Conservation (phyloP, 2,329 filamentous ascomycete genomes). For the Dendryphion nanum region DNA sequence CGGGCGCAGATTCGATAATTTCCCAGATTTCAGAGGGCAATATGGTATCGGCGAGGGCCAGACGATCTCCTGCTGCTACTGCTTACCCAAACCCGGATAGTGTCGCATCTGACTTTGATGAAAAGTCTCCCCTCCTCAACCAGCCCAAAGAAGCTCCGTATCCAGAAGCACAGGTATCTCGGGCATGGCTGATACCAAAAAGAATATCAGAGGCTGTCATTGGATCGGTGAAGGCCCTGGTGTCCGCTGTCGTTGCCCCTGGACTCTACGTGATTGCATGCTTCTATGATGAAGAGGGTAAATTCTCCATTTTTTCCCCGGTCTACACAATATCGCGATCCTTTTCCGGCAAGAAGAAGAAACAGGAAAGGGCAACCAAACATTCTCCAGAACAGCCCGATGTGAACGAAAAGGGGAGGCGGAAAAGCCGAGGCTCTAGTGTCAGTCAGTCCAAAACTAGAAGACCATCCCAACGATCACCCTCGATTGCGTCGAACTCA, state of each 20-base stretch:
- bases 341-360: conserved; percentile 40
- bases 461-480: conserved; percentile 36
- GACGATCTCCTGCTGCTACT: conserved; percentile 8
- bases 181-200: conserved; percentile 58
- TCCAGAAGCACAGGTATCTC: conserved; percentile 35
- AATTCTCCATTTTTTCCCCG: conserved; percentile 75
- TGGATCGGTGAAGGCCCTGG: conserved; percentile 72
- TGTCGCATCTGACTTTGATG: conserved; percentile 48
- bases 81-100: conserved; percentile 25
- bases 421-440: conserved; percentile 28
- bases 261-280: conserved; percentile 79
- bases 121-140: conserved; percentile 68
- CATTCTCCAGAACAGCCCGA: conserved; percentile 22
- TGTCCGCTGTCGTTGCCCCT: conserved; percentile 76
- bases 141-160: conserved; percentile 23
- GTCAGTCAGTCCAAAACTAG: conserved; percentile 20
- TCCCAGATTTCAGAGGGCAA: conserved; percentile 29
- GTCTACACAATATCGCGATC: conserved; percentile 62
- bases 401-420: conserved; percentile 28
- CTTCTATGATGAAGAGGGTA: conserved; percentile 77
- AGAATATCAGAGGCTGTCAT: conserved; percentile 71
- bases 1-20: conserved; percentile 25
- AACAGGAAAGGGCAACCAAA: conserved; percentile 26
- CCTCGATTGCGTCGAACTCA: conserved; percentile 52
- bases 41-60: conserved; percentile 23